phyloP scores from a whole-genome alignment of 2,329 filamentous ascomycete genomes.

The Trichoderma brevicompactum region DNA sequence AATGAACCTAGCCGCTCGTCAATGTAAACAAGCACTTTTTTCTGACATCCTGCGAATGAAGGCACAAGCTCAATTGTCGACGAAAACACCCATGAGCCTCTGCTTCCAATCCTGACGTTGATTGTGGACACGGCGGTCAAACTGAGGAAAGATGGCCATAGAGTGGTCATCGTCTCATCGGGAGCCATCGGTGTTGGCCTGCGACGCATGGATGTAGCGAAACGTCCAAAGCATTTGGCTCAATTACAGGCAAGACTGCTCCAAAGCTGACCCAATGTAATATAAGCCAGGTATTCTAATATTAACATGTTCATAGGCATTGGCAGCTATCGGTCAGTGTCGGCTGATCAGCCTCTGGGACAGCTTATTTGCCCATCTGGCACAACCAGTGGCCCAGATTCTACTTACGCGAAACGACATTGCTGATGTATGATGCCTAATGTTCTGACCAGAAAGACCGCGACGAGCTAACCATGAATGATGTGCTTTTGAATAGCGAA shows the following conservation, averaged over 20 bases:
- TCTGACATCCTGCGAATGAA: slow-evolving; percentile 44
- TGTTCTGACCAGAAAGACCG: too few species aligned
- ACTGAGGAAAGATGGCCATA: slow-evolving; percentile 86
- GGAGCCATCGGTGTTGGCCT: slow-evolving; percentile 95
- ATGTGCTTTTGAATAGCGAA: slow-evolving; percentile 28
- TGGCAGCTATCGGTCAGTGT: slow-evolving; percentile 95
- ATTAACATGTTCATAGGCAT: slow-evolving; percentile 56
- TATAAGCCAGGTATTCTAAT: background rate
- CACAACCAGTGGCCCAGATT: slow-evolving; percentile 92
- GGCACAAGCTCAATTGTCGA: slow-evolving; percentile 99
- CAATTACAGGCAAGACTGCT: slow-evolving; percentile 69
- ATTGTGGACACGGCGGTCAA: slow-evolving; percentile 94
- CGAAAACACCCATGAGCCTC: slow-evolving; percentile 90
- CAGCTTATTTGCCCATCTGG: slow-evolving; percentile 82
- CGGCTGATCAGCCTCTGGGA: slow-evolving; percentile 96
- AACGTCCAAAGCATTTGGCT: slow-evolving; percentile 86
- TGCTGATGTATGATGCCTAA: slow-evolving; percentile 68
- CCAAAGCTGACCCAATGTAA: too few species aligned
- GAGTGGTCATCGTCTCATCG: slow-evolving; percentile 94
- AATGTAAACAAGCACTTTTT: background rate
- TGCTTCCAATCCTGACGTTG: slow-evolving; percentile 85
- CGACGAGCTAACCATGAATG: background rate
- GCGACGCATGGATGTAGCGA: slow-evolving; percentile 84
- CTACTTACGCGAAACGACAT: slow-evolving; percentile 95
- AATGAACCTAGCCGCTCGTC: background rate